Evolutionary conservation across 2,329 filamentous ascomycete genomes (phyloP).

Genomic region (Aciculosporium take): DNA sequence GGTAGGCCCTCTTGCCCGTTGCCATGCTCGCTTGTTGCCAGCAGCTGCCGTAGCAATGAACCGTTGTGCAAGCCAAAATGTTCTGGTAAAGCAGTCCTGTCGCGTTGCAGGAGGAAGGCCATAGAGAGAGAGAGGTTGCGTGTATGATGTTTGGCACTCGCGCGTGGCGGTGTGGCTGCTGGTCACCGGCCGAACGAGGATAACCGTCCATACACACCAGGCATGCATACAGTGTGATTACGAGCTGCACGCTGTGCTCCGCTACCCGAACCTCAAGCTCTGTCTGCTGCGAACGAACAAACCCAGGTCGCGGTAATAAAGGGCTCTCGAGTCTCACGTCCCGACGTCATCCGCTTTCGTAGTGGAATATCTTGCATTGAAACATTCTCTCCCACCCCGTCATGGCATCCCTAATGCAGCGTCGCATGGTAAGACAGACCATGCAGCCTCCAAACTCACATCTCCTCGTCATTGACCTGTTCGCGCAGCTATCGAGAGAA

Average conservation of each 20-base stretch:
- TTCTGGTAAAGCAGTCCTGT: too few species aligned
- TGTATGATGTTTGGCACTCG: too few species aligned
- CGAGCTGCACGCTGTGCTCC: background rate
- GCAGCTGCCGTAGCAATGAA: background rate
- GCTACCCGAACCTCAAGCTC: background rate
- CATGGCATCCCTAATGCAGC: conserved; percentile 37
- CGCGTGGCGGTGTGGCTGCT: too few species aligned
- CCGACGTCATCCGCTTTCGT: background rate
- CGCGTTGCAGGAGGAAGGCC: too few species aligned
- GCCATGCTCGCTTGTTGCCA: conserved; percentile 14
- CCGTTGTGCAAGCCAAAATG: background rate
- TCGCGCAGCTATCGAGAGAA: conserved; percentile 69
- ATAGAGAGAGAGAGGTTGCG: too few species aligned
- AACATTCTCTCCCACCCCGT: conserved; percentile 7
- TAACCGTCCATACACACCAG: too few species aligned
- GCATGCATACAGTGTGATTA: background rate
- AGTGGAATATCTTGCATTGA: background rate
- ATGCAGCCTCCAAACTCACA: too few species aligned
- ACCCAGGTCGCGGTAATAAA: background rate
- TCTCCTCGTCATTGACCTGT: conserved; percentile 7
- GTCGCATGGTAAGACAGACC: conserved; percentile 39
- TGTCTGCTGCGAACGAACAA: background rate
- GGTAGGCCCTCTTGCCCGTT: conserved; percentile 59
- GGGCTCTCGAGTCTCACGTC: background rate
- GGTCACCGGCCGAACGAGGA: too few species aligned